These are phyloP conservation scores for Camelina hispida DNA, from an alignment of 345 rosid genomes.

Conservation along the genomic window DNA sequence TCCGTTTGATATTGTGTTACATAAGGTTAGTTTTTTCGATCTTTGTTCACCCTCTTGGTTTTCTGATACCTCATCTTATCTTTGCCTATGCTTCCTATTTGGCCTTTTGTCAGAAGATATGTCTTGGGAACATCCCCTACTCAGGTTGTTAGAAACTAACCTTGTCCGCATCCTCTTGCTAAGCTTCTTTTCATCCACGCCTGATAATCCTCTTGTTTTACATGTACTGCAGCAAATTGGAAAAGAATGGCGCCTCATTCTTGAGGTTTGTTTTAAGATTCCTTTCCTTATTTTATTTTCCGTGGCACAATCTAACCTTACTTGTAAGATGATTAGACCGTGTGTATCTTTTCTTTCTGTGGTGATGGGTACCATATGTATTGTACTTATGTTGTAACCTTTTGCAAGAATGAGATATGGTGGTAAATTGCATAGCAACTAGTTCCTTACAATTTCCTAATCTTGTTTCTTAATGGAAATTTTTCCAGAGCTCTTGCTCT, in stretches of 20 bases:
- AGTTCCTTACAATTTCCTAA: not conserved
- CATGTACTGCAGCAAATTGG: conserved; percentile 25
- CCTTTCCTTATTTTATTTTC: not conserved
- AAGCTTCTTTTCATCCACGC: not conserved
- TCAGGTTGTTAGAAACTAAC: conserved; percentile 27
- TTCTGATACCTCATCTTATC: conserved; percentile 17
- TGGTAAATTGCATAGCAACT: not conserved
- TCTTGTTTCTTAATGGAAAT: not conserved
- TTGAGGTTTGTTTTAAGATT: conserved; percentile 3
- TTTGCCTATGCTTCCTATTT: conserved; percentile 19
- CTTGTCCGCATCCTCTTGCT: conserved; percentile 4
- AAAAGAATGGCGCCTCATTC: conserved; percentile 26
- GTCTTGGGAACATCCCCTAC: conserved; percentile 30
- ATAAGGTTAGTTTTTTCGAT: conserved; percentile 1
- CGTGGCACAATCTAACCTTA: not conserved
- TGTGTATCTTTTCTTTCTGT: not conserved
- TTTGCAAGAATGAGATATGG: not conserved
- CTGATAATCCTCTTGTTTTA: conserved; percentile 7
- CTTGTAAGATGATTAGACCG: not conserved
- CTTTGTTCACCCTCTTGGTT: conserved; percentile 6
- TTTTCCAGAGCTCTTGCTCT: not conserved
- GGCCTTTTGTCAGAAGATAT: conserved; percentile 13
- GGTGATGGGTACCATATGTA: not conserved
- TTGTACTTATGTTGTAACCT: not conserved
- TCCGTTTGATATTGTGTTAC: conserved; percentile 20